These are phyloP conservation scores for Amanita muscaria DNA, from an alignment of 768 basidiomycete genomes.

Conservation along the genomic window DNA sequence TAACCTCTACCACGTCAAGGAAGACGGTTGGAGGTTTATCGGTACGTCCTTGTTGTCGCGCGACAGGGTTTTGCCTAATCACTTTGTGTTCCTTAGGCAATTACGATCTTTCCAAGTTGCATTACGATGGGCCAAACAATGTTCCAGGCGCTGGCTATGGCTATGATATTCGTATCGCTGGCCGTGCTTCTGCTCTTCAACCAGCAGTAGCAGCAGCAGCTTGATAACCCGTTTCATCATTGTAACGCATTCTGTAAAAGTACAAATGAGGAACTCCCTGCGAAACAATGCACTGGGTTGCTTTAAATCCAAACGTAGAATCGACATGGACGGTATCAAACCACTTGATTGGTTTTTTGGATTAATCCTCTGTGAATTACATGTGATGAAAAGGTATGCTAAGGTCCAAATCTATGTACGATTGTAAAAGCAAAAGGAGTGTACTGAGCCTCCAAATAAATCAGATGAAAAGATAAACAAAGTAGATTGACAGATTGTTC, in stretches of 20 bases:
- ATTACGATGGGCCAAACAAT: constrained; percentile 81
- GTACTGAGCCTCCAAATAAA: too few relatives aligned
- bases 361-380: too few relatives aligned
- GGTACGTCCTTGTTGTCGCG: constrained; percentile 40
- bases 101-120: constrained; percentile 84
- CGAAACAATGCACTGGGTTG: too few relatives aligned
- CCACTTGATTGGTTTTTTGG: too few relatives aligned
- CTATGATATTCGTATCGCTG: constrained; percentile 63
- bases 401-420: too few relatives aligned
- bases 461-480: neutral
- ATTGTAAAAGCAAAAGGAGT: too few relatives aligned
- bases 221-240: constrained; percentile 4
- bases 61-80: neutral
- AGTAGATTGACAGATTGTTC: neutral
- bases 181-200: constrained; percentile 44
- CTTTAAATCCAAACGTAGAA: too few relatives aligned
- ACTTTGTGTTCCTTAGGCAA: constrained; percentile 47
- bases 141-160: constrained; percentile 68
- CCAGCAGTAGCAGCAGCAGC: constrained; percentile 19
- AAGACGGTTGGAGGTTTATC: constrained; percentile 94
- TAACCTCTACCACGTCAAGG: constrained; percentile 93
- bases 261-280: neutral
- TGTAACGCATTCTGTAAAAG: constrained; percentile 6
- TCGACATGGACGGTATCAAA: too few relatives aligned
- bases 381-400: too few relatives aligned